phyloP scores from a whole-genome alignment of 305 asterid genomes.

The Fraxinus albicans region DNA sequence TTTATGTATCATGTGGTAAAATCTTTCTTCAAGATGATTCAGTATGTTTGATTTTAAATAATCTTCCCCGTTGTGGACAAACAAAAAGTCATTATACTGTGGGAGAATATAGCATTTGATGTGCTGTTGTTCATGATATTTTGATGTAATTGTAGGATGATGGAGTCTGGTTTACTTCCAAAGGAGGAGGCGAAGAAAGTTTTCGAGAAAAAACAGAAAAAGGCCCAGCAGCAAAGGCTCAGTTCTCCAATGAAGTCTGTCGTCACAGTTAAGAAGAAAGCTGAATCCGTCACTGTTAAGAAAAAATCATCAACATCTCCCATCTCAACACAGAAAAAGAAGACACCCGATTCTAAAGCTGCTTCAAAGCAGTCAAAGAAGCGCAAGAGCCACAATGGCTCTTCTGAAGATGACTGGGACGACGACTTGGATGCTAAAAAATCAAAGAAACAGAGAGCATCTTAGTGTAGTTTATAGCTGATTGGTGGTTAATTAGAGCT shows the following conservation, averaged over 20 bases:
- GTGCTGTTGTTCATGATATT: not conserved
- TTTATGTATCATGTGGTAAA: not conserved
- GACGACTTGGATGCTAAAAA: constrained; percentile 46
- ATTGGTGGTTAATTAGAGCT: not conserved
- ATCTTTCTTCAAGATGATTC: not conserved
- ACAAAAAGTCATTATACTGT: not conserved
- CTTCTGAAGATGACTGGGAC: constrained; percentile 48
- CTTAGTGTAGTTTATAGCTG: constrained; percentile 20
- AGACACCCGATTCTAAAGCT: constrained; percentile 38
- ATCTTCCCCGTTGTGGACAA: not conserved
- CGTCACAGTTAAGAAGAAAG: constrained; percentile 53
- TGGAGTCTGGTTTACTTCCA: constrained; percentile 85
- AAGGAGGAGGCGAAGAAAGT: constrained; percentile 66
- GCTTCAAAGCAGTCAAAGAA: constrained; percentile 49
- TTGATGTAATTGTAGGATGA: constrained; percentile 55
- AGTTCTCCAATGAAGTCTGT: constrained; percentile 62
- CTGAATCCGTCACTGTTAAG: constrained; percentile 26
- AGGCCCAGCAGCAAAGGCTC: constrained; percentile 55
- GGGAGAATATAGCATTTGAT: not conserved
- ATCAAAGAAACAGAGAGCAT: constrained; percentile 46
- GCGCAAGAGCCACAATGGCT: constrained; percentile 42
- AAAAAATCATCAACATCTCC: constrained; percentile 41
- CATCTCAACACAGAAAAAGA: constrained; percentile 43
- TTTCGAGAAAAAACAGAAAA: constrained; percentile 57
- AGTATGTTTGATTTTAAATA: not conserved